These are phyloP conservation scores for Pyrenochaeta sp. DNA, from an alignment of 2,329 filamentous ascomycete species.

Conservation along the genomic window DNA sequence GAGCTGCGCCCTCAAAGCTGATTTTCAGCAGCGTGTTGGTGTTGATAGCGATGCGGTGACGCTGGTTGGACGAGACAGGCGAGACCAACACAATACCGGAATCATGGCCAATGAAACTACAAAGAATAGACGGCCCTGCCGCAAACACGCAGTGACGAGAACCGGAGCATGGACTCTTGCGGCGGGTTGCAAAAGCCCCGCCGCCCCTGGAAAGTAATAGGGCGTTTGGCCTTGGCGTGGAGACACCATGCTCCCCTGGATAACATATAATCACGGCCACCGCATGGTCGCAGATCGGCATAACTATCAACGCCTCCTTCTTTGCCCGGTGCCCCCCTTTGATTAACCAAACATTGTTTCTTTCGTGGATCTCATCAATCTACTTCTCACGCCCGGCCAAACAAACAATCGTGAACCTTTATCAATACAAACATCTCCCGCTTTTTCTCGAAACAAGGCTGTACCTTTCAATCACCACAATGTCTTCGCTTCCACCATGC, in stretches of 20 bases:
- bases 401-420: slow-evolving; percentile 5
- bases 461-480: slow-evolving; percentile 7
- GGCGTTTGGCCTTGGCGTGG: slow-evolving; percentile 20
- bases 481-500: slow-evolving; percentile 25
- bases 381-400: slow-evolving; percentile 8
- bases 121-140: slow-evolving; percentile 18
- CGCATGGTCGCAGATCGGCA: slow-evolving; percentile 27
- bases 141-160: slow-evolving; percentile 16
- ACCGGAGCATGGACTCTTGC: slow-evolving; percentile 13
- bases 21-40: slow-evolving; percentile 12
- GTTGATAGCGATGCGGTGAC: slow-evolving; percentile 4
- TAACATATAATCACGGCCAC: slow-evolving; percentile 28
- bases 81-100: slow-evolving; percentile 8
- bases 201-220: slow-evolving; percentile 23
- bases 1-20: slow-evolving; percentile 9
- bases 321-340: slow-evolving; percentile 22
- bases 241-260: slow-evolving; percentile 28
- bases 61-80: slow-evolving; percentile 16
- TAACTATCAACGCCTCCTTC: slow-evolving; percentile 26
- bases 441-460: not conserved
- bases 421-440: slow-evolving; percentile 15
- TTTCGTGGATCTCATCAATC: slow-evolving; percentile 8
- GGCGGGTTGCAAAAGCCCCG: slow-evolving; percentile 27
- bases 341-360: slow-evolving; percentile 29
- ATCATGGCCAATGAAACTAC: slow-evolving; percentile 13